Evolutionary conservation across 2,329 filamentous ascomycete species (phyloP).

Genomic region (Ophiostoma ips): DNA sequence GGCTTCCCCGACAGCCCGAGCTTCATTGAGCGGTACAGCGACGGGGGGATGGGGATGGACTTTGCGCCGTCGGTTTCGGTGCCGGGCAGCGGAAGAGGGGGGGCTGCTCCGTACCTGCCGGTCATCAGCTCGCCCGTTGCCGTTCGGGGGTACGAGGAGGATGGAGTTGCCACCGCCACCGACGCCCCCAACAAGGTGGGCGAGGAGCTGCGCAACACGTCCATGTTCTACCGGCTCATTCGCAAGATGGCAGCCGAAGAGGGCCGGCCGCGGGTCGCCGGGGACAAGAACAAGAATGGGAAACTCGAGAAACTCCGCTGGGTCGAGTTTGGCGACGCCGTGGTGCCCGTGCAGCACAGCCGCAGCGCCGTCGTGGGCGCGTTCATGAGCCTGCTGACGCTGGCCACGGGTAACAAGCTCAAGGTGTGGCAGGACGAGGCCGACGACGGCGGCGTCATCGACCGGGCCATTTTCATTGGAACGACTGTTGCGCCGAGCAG

Average conservation of each 20-base stretch:
- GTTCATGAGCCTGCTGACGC: constrained; percentile 14
- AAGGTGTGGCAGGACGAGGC: constrained; percentile 7
- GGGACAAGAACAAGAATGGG: no score
- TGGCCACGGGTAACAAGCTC: constrained; percentile 9
- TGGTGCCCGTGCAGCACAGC: constrained; percentile 3
- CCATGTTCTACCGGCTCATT: constrained; percentile 3
- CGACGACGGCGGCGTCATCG: constrained; percentile 1
- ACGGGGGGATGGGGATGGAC: constrained; percentile 7
- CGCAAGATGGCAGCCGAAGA: constrained; percentile 1
- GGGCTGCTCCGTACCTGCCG: neutral
- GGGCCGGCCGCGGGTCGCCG: neutral
- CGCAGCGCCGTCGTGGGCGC: constrained; percentile 11
- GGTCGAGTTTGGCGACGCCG: constrained; percentile 11
- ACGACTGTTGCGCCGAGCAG: neutral
- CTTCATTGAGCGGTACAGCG: constrained; percentile 14
- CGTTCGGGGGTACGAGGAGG: neutral
- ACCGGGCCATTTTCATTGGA: constrained; percentile 10
- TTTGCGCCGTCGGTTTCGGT: neutral
- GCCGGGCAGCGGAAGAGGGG: neutral
- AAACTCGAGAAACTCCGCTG: constrained; percentile 8
- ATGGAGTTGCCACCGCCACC: neutral
- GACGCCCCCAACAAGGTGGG: neutral
- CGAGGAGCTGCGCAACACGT: constrained; percentile 8
- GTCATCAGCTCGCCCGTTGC: neutral
- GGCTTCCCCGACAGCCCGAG: constrained; percentile 10